Evolutionary conservation across 352 stramenopile genomes (phyloP), one percentile per base, ranked within the genome.

Genomic region (Peronospora destructor): DNA sequence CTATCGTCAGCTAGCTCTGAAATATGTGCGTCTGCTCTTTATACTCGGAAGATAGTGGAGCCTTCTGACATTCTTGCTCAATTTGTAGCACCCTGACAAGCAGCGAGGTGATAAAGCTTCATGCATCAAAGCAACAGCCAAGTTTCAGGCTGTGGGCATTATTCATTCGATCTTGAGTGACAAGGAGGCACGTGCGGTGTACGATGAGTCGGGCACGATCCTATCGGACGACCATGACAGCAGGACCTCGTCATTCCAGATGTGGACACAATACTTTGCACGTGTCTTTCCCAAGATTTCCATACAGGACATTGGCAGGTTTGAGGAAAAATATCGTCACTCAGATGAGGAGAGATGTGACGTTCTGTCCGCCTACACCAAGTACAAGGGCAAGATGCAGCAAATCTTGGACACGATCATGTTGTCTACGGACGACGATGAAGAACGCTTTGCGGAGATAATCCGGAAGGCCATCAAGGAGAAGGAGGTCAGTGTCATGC

Each of bases 281-380:
- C 79, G 64, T 14, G 50, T 95, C 10, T 96, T 96, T 64, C 87
- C 87, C 41, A 92, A 91, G 43, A 71, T 96, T 35, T 91, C 85
- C 0, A 59, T 73, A 25, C 68, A 72, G 13, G 77, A 94, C 33
- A 96, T 96, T 39, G 44, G 58, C 4, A 74, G 58, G 32, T 96
- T 96, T 49, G 66, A 85, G 49, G 61, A 66, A 1, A 57, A 87
- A 50, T 96, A 96, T 37, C 71, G 81, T 9, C 79, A 83, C 39
- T 94, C 83, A 9, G 71, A 92, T 14, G 87, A 96, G 53, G 87
- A 96, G 65, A 58, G 53, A 34, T 52, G 68, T 21, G 86, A 96
- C 41, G 72, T 96, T 23, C 45, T 96, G 34, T 59, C 48, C 3
- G 82, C 84, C 11, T 96, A 93, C 63, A 43, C 43, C 39, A 88